Evolutionary conservation across 2,329 filamentous ascomycete species (phyloP).

Genomic region (Cercospora sp.): DNA sequence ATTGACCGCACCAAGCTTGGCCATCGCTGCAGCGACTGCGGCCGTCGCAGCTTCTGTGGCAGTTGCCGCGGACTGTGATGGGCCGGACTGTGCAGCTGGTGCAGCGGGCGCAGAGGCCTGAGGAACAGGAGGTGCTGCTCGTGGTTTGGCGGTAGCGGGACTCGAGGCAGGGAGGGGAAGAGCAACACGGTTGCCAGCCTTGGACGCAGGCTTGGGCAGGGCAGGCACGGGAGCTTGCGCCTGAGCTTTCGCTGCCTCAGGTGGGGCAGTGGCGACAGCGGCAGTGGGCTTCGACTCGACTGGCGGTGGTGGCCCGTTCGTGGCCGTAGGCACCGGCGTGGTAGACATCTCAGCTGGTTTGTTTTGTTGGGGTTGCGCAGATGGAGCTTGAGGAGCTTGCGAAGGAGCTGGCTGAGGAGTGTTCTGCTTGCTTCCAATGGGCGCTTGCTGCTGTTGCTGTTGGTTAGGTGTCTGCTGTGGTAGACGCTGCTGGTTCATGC

Average conservation of each 20-base stretch:
- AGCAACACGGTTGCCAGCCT: constrained; percentile 54
- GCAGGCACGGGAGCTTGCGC: constrained; percentile 36
- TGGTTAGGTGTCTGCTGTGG: constrained; percentile 27
- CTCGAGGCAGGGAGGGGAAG: constrained; percentile 59
- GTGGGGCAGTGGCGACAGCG: constrained; percentile 57
- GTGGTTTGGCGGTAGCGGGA: constrained; percentile 29
- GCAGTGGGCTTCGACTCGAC: constrained; percentile 68
- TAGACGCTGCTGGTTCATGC: constrained; percentile 47
- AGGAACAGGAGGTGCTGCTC: constrained; percentile 11
- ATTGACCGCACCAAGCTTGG: constrained; percentile 58
- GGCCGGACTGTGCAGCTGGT: constrained; percentile 16
- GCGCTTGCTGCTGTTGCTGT: constrained; percentile 39
- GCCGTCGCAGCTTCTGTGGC: constrained; percentile 74
- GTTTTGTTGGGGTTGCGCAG: constrained; percentile 27
- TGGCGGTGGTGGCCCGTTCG: constrained; percentile 56
- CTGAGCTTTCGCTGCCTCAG: constrained; percentile 42
- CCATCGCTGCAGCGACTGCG: constrained; percentile 78
- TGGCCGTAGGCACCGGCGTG: constrained; percentile 46
- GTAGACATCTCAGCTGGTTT: constrained; percentile 41
- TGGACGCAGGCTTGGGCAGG: constrained; percentile 41
- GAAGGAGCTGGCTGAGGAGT: constrained; percentile 34
- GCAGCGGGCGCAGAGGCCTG: constrained; percentile 16
- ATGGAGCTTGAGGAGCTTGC: constrained; percentile 21
- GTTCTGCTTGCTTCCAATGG: constrained; percentile 41
- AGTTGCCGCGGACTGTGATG: constrained; percentile 40